Conservation (phyloP, 306 rosid species). For the Potentilla sterilis region DNA sequence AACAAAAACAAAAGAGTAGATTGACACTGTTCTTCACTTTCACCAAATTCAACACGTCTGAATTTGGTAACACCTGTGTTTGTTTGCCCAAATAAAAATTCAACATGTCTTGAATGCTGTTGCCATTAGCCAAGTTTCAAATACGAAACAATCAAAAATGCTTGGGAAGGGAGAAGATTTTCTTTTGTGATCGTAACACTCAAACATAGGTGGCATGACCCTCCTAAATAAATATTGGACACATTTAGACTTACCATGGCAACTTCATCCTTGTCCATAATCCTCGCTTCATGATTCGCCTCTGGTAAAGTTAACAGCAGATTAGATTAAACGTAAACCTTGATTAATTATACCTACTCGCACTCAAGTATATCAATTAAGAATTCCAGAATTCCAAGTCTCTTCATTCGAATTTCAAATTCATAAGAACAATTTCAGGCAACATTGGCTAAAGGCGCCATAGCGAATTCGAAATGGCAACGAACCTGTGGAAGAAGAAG, state of each 20-base stretch:
- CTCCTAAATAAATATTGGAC: neutral
- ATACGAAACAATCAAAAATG: neutral
- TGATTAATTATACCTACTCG: too few relatives aligned
- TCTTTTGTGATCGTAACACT: too few relatives aligned
- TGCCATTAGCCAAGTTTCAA: neutral
- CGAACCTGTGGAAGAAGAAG: conserved; percentile 18
- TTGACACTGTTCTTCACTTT: neutral
- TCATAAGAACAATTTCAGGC: neutral
- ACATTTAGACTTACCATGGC: conserved; percentile 45
- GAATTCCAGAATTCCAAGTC: neutral
- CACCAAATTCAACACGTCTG: neutral
- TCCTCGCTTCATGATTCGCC: conserved; percentile 30
- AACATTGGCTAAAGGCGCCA: neutral
- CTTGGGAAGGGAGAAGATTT: too few relatives aligned
- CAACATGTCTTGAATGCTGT: too few relatives aligned
- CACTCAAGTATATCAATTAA: neutral
- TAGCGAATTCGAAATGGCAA: neutral
- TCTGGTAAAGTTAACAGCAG: conserved; percentile 38
- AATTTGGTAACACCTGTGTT: too few relatives aligned
- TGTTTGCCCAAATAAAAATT: too few relatives aligned
- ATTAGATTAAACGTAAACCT: neutral
- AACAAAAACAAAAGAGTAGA: neutral
- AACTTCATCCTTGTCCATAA: conserved; percentile 40
- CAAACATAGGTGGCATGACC: neutral
- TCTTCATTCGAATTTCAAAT: neutral